Evolutionary conservation across 345 rosid species (phyloP), one percentile per base, ranked within the genome.

Genomic region (Pistacia atlantica): DNA sequence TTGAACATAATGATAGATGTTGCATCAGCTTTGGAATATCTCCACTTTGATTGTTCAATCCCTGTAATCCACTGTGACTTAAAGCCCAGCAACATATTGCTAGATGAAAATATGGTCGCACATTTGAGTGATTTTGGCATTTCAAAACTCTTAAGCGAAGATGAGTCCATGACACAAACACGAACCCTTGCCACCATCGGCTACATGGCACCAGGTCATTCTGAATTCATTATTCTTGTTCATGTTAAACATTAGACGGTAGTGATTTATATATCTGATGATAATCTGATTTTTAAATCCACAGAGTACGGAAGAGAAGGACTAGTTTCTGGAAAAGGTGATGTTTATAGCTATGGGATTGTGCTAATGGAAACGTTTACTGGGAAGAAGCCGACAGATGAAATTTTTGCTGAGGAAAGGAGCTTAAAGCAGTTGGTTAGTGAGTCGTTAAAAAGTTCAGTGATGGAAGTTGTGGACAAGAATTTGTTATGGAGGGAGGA

Each of bases 371-470:
- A 73, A 31, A 60, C 37, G 28, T 60, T 73, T 38, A 59, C 74
- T 14, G 17, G 74, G 46, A 70, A 35, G 74, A 55, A 51, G 38
- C 74, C 76, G 8, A 73, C 76, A 4, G 68, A 73, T 59, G 76
- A 60, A 28, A 58, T 58, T 13, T 73, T 73, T 45, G 1, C 14
- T 12, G 79, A 52, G 7, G 66, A 48, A 57, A 17, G 46, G 74
- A 76, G 79, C 67, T 69, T 76, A 54, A 75, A 67, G 65, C 11
- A 4, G 17, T 75, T 65, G 78, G 78, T 75, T 17, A 12, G 5
- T 18, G 11, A 56, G 10, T 16, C 78, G 14, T 17, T 75, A 25
- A 13, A 42, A 0, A 9, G 17, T n/a, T 45, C 65, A 66, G 10
- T 22, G 6, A 4, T 17, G 3, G 45, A 48, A 49, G 10, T 69